These are phyloP conservation scores for Phascolomyces articulosus DNA, from an alignment of 371 early-diverging fungal species.

Conservation along the genomic window DNA sequence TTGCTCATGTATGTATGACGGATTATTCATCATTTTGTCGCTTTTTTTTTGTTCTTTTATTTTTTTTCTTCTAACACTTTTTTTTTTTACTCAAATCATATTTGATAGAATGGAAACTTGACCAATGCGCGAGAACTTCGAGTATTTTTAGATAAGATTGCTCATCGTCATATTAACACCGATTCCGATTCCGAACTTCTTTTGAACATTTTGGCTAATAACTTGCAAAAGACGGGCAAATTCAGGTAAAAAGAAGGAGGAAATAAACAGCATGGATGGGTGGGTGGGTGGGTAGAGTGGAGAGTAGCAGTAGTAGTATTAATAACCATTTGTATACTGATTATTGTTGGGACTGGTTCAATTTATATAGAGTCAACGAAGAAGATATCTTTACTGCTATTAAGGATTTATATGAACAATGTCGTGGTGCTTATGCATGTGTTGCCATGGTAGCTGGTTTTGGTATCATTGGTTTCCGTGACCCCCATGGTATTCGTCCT, in stretches of 20 bases:
- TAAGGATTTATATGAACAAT: constrained; percentile 77
- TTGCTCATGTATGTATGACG: constrained; percentile 81
- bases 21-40: background rate
- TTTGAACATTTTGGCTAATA: constrained; percentile 94
- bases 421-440: constrained; percentile 93
- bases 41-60: background rate
- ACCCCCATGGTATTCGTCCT: constrained; percentile 96
- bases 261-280: background rate
- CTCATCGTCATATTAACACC: constrained; percentile 98
- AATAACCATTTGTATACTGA: no score
- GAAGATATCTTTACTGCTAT: constrained; percentile 97
- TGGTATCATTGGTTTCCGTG: constrained; percentile 90
- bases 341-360: background rate
- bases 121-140: constrained; percentile 90
- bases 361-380: constrained; percentile 79
- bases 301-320: no score
- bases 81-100: background rate
- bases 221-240: constrained; percentile 93
- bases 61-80: background rate
- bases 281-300: no score
- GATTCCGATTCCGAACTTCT: constrained; percentile 97
- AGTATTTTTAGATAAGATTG: constrained; percentile 85
- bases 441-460: constrained; percentile 96
- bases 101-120: constrained; percentile 92
- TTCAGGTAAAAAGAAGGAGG: constrained; percentile 62